phyloP scores from a whole-genome alignment of 164 flowering plant genomes.

The Warburgia ugandensis region DNA sequence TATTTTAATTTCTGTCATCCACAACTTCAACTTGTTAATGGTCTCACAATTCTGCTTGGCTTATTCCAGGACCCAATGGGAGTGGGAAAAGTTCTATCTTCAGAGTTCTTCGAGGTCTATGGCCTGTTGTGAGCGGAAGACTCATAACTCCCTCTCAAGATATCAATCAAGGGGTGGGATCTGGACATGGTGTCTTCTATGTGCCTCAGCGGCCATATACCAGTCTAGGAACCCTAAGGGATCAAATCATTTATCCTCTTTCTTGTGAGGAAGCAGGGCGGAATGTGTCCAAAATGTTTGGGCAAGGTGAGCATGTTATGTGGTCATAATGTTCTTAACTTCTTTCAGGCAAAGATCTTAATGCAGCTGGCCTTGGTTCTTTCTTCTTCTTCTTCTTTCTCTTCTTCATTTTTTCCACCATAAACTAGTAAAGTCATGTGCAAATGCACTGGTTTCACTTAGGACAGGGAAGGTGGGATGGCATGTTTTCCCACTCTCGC shows the following conservation, averaged over 20 bases:
- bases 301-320: conserved; percentile 36
- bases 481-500: too few species aligned
- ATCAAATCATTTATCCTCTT: conserved; percentile 96
- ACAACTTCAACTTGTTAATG: neutral
- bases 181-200: conserved; percentile 60
- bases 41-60: conserved; percentile 12
- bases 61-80: conserved; percentile 84
- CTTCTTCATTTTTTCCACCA: too few species aligned
- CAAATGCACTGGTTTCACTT: too few species aligned
- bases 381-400: too few species aligned
- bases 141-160: conserved; percentile 50
- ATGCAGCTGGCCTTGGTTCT: too few species aligned
- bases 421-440: too few species aligned
- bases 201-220: conserved; percentile 97
- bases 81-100: conserved; percentile 98
- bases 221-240: conserved; percentile 88
- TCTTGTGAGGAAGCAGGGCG: conserved; percentile 73
- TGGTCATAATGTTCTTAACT: neutral
- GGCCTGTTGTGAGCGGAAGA: conserved; percentile 84
- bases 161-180: conserved; percentile 27
- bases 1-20: neutral
- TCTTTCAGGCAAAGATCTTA: too few species aligned
- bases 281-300: conserved; percentile 25
- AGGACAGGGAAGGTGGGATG: too few species aligned
- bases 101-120: conserved; percentile 86